Base-by-base conservation (phyloP, 2,329 filamentous ascomycete species). In the Fusarium palustre region DNA sequence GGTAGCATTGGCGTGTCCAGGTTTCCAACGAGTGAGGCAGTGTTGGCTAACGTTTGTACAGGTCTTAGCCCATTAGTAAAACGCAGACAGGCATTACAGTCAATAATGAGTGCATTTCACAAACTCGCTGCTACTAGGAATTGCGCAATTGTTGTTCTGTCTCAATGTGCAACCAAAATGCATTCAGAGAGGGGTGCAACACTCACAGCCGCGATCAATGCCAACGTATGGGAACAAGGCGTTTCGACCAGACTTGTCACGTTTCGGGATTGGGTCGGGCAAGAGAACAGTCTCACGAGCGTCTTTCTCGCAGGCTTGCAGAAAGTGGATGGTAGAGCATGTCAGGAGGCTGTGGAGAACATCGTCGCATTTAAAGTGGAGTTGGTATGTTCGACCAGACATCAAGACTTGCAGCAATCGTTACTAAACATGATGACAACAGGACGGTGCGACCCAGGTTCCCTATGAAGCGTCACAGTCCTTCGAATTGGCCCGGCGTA, bases 111-210 rank as follows among this genome's bases (percentile, higher is more conserved):
- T 59, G 87, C 90, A 6, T 80, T 97, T 13, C 87, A 91, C 64
- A 94, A 91, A 73, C 85, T 97, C 13, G 93, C 94, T 7, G 89
- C 91, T 13, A 87, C 90, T 31, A 87, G 88, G 68, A 87, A 92
- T 73, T 84, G 94, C 54, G 91, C 93, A 25, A 84, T 97, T 42
- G 82, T 97, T 4, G 78, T 96, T 22, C 85, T 94, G 49, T 93
- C 90, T 38, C 94, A 97, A 76, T 93, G 91, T 62, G 91, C 90
- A 42, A 97, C 93, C n/a, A 91, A 90, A 70, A 90, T 97, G 80
- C 89, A 91, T 66, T 83, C 84, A 6, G 90, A 86, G 68, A 85
- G 82, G 69, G 87, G 84, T 69, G 91, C 94, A 16, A 87, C 90
- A 13, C 82, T 98, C 49, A 86, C 90, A 55, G 91, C 94, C 18